Conservation (phyloP, 2,329 filamentous ascomycete species). For the Cylindrodendrum hubeiense region DNA sequence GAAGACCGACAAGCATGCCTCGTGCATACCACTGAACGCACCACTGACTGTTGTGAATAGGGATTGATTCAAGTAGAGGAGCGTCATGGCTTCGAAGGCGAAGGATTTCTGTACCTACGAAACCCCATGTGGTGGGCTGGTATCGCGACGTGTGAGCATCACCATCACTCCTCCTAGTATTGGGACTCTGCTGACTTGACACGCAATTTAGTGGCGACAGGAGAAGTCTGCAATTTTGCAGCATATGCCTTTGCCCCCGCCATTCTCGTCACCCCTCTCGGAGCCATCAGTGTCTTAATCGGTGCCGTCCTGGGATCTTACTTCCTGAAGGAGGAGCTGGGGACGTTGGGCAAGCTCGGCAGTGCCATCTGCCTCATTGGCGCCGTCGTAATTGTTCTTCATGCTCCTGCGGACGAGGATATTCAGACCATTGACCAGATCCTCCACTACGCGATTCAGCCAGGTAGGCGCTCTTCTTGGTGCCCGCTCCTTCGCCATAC, state of each 20-base stretch:
- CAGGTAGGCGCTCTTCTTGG: constrained; percentile 68
- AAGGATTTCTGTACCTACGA: constrained; percentile 92
- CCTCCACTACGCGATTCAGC: constrained; percentile 88
- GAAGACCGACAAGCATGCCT: not conserved
- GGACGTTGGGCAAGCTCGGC: constrained; percentile 91
- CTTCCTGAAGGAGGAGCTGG: constrained; percentile 90
- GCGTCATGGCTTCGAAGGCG: constrained; percentile 94
- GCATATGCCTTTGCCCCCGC: constrained; percentile 98
- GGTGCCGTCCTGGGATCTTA: constrained; percentile 95
- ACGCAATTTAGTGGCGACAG: constrained; percentile 78
- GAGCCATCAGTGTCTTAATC: constrained; percentile 93
- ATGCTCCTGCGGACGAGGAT: constrained; percentile 93
- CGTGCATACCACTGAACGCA: not conserved
- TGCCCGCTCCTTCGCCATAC: no score
- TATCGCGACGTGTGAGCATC: constrained; percentile 83
- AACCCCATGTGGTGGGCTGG: constrained; percentile 99
- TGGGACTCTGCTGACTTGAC: constrained; percentile 35
- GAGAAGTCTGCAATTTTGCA: constrained; percentile 97
- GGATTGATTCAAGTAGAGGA: constrained; percentile 92
- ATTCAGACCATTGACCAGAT: constrained; percentile 94
- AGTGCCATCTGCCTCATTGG: constrained; percentile 97
- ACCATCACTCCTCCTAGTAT: not conserved
- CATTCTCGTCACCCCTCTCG: constrained; percentile 96
- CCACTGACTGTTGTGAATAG: constrained; percentile 55
- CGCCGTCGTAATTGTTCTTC: constrained; percentile 96